phyloP scores from a whole-genome alignment of 495 filamentous ascomycete species.

The Letharia lupina region DNA sequence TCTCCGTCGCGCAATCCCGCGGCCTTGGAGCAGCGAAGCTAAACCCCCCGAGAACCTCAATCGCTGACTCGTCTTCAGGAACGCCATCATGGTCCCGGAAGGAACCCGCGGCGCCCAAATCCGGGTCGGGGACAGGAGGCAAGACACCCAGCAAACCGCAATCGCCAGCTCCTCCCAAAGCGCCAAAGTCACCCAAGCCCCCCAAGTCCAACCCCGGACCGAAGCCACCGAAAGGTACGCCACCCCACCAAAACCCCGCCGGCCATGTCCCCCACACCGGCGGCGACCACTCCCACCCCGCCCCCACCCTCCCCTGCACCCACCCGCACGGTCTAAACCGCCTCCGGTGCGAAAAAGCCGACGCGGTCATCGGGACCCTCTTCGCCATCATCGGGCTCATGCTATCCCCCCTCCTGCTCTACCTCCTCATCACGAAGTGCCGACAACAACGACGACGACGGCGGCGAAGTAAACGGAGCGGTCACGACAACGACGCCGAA shows the following conservation, averaged over 20 bases:
- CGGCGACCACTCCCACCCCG: neutral
- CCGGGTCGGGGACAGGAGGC: neutral
- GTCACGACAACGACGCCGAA: too few species aligned
- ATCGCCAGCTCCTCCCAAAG: neutral
- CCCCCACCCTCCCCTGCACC: neutral
- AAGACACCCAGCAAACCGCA: neutral
- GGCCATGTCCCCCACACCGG: neutral
- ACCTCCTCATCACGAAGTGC: neutral
- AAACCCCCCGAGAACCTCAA: too few species aligned
- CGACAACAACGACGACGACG: too few species aligned
- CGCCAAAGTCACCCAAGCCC: neutral
- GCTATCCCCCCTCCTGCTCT: neutral
- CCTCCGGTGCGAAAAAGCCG: neutral
- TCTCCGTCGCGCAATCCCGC: too few species aligned
- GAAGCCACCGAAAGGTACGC: neutral
- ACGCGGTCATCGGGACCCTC: neutral
- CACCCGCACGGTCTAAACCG: neutral
- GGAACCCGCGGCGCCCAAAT: neutral
- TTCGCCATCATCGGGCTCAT: neutral
- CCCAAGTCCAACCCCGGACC: neutral
- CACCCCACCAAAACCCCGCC: neutral
- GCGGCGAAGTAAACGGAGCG: too few species aligned
- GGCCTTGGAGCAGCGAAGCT: too few species aligned
- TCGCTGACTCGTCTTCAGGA: neutral
- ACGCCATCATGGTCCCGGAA: neutral